Evolutionary conservation across 2,329 filamentous ascomycete species (phyloP), one percentile per base, ranked within the genome.

Genomic region (Aureobasidium vineae): DNA sequence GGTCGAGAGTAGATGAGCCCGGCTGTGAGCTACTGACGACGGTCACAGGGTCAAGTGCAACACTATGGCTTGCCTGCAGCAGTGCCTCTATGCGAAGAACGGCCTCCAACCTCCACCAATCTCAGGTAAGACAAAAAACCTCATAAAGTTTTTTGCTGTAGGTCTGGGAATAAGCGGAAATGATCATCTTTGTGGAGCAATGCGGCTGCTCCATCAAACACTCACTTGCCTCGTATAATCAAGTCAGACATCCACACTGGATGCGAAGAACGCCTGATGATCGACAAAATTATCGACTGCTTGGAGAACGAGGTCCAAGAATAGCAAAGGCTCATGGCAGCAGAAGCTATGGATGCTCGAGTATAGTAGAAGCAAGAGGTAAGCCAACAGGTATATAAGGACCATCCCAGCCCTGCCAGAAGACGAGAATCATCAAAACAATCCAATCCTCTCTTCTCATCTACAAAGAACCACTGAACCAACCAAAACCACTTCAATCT

Each of bases 401-500:
- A 23, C 41, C 7, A 5, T 19, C 19, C 3, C 33, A 47, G 26
- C 40, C 40, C 41, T 26, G 38, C 61, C 40, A 43, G 40, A 43
- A 54, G 8, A 23, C 26, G 38, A 36, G 15, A 31, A 65, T 56
- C 61, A 56, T 54, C 61, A 47, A 45, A 47, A 40, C 28, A 53
- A 54, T 15, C 10, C 40, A 56, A 53, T 40, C 23, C 28, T 23
- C 61, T 64, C 61, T 47, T 56, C 61, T 63, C 50, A 38, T 49
- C 50, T 45, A 64, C 49, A 54, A 63, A 38, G 38, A 41, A 36
- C 36, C 33, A 52, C 28, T 1, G 5, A 59, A 33, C 26, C 54
- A 45, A 45, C 11, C 41, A 23, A 52, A 36, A 50, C 56, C 28
- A 61, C 41, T 26, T 33, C 54, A 49, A 60, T 33, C 67, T 69